Evolutionary conservation across 208 protist species (phyloP), one percentile per base, ranked within the genome.

Genomic region (Leishmania arabica): DNA sequence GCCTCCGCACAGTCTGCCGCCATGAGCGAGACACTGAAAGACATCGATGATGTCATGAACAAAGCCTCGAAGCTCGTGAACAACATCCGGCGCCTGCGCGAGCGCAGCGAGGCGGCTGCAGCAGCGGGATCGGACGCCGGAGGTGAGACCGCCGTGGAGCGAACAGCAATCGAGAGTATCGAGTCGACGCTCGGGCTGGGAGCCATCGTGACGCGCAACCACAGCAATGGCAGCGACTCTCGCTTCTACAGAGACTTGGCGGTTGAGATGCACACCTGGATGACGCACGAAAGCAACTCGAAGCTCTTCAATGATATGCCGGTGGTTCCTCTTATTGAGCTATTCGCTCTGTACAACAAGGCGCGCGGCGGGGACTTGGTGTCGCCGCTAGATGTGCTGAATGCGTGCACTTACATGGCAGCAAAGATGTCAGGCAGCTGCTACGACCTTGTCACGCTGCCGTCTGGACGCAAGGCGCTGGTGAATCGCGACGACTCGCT

Each of bases 41-140:
- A 95, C 78, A 93, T 97, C 80, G 92, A 97, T 69, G 92, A 97
- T 74, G 90, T 97, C 1, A 97, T 97, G 93, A 84, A 81, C 60
- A 93, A 95, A 40, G 93, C 92, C 37, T 95, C 92, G 7, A 73
- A 91, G 17, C 82, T 97, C 1, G 93, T 97, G 62, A 82, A 77
- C n/a, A 90, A 76, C 71, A 97, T 97, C 65, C 83, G 86, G 37
- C 80, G 84, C 45, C 75, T 97, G 49, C 88, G 89, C 27, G 84
- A 95, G 81, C 89, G 88, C 56, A 85, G 81, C 73, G 82, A 82
- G 64, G 82, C 87, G 49, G 70, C 81, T 13, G 84, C 75, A 15
- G 76, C 78, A 3, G 79, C 75, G 15, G 86, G 86, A 13, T 79
- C 68, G 54, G 76, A 79, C 19, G 27, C 84, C 1, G 84, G 78